A percentile compares a stretch with the other conserved stretches of the same genome.
Conservation (phyloP, 179 eudicot genomes). For the Silene noctiflora region DNA sequence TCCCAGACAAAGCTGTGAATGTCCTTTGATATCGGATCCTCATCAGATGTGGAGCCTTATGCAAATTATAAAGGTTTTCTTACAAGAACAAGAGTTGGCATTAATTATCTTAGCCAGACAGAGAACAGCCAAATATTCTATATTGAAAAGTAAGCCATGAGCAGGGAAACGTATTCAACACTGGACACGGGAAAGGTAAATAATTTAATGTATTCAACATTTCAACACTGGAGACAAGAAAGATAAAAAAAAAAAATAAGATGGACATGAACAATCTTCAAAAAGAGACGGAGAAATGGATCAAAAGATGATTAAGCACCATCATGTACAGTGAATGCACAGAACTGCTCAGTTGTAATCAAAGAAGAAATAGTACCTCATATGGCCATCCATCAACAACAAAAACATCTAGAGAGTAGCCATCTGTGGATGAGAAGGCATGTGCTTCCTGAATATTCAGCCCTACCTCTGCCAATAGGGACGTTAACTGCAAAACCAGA, state of each 20-base stretch:
- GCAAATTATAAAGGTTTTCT: neutral
- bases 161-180: neutral
- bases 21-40: neutral
- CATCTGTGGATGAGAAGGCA: slow-evolving; percentile 67
- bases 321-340: neutral
- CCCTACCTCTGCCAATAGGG: slow-evolving; percentile 66
- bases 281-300: neutral
- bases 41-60: neutral
- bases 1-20: neutral
- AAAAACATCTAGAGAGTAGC: slow-evolving; percentile 69
- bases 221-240: neutral
- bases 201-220: neutral
- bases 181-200: neutral
- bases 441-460: slow-evolving; percentile 78
- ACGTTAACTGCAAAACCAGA: slow-evolving; percentile 57
- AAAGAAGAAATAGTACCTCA: slow-evolving; percentile 49
- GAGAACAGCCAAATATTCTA: neutral
- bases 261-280: neutral
- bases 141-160: neutral
- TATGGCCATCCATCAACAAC: slow-evolving; percentile 72
- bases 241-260: neutral
- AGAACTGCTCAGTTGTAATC: neutral
- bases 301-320: neutral
- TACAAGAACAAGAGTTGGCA: neutral
- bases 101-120: neutral